Percentiles rank a stretch among this genome's conserved stretches.
These are phyloP conservation scores for Globisporangium ultimum DNA, from an alignment of 352 stramenopile species.

Conservation along the genomic window DNA sequence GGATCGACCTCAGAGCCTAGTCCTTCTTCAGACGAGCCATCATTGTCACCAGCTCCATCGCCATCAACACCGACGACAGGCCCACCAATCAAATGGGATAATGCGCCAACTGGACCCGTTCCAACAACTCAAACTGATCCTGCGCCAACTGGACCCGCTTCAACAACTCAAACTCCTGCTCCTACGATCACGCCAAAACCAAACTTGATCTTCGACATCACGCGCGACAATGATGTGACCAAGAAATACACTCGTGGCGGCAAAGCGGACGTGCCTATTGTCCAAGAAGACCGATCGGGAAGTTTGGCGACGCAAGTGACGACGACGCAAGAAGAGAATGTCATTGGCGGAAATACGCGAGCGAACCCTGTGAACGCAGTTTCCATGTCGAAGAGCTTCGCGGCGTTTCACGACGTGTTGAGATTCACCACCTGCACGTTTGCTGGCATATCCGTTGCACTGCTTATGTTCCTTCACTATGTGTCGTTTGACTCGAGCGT, in stretches of 20 bases:
- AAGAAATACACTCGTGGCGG: slow-evolving; percentile 14
- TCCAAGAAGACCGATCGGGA: not conserved
- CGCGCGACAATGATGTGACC: slow-evolving; percentile 3
- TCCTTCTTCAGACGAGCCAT: too few relatives aligned
- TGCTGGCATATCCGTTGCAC: slow-evolving; percentile 55
- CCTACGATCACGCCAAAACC: slow-evolving; percentile 6
- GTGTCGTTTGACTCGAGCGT: slow-evolving; percentile 43
- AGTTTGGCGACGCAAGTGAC: not conserved
- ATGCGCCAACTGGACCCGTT: not conserved
- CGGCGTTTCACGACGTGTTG: slow-evolving; percentile 48
- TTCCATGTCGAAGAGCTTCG: slow-evolving; percentile 31
- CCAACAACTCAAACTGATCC: not conserved
- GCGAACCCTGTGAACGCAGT: slow-evolving; percentile 45
- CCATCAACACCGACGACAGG: not conserved
- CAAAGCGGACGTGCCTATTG: not conserved
- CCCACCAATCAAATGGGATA: not conserved
- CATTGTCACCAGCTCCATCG: not conserved
- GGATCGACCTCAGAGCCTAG: not conserved
- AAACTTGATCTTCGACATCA: slow-evolving; percentile 15
- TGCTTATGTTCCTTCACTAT: slow-evolving; percentile 66
- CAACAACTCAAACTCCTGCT: not conserved
- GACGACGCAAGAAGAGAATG: slow-evolving; percentile 14
- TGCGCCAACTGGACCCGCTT: too few relatives aligned
- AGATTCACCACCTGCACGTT: slow-evolving; percentile 47
- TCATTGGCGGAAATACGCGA: slow-evolving; percentile 48